A percentile compares a stretch with the other conserved stretches of the same genome.
These are phyloP conservation scores for Neobulgaria alba DNA, from an alignment of 2,329 filamentous ascomycete genomes.

Conservation along the genomic window DNA sequence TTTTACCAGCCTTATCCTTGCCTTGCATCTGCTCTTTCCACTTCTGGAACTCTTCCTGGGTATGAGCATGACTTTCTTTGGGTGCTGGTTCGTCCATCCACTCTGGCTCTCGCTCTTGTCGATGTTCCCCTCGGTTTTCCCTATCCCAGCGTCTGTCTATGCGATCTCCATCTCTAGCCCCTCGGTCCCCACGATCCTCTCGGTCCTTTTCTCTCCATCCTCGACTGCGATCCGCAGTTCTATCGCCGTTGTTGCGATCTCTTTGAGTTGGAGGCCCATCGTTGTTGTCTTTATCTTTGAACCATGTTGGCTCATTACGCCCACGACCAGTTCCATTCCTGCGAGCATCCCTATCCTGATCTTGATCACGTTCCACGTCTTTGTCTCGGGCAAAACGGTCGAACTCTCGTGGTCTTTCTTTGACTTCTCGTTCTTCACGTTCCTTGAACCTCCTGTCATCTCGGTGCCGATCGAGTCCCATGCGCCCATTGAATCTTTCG, in stretches of 20 bases:
- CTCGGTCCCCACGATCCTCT: constrained; percentile 23
- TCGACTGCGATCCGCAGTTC: constrained; percentile 25
- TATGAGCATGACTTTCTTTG: constrained; percentile 63
- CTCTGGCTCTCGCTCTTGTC: constrained; percentile 74
- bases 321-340: constrained; percentile 58
- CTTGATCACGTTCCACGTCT: constrained; percentile 39
- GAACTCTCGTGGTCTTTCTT: constrained; percentile 40
- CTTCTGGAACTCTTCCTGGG: constrained; percentile 84
- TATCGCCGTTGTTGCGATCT: constrained; percentile 29
- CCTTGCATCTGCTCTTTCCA: constrained; percentile 78
- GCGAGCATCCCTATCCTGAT: constrained; percentile 44
- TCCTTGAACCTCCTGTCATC: constrained; percentile 37
- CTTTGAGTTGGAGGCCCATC: constrained; percentile 22
- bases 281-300: constrained; percentile 43
- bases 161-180: constrained; percentile 28
- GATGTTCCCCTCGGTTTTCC: constrained; percentile 33
- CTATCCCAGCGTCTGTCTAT: constrained; percentile 24
- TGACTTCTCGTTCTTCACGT: constrained; percentile 46
- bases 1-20: constrained; percentile 23
- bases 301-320: constrained; percentile 68
- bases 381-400: constrained; percentile 43
- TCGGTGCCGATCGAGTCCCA: constrained; percentile 42
- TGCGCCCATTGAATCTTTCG: constrained; percentile 59
- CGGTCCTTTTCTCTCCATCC: constrained; percentile 35
- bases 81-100: constrained; percentile 75